A percentile compares a stretch with the other conserved stretches of the same genome.
Conservation (phyloP, 306 rosid genomes). For the Pterocarpus macrocarpus region DNA sequence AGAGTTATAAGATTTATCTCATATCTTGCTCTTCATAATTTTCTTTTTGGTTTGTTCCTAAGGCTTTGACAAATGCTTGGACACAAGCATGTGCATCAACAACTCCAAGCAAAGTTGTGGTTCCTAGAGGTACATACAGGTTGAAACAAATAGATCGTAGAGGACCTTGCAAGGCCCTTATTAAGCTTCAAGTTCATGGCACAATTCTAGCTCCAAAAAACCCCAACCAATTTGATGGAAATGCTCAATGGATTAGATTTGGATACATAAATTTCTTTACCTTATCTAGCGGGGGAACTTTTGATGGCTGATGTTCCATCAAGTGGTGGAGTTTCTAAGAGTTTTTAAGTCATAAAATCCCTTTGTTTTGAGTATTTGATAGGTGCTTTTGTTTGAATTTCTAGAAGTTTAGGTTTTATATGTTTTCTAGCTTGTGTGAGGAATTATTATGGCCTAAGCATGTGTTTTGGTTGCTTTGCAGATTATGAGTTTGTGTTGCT, state of each 20-base stretch:
- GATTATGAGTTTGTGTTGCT: too few relatives aligned
- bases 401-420: too few relatives aligned
- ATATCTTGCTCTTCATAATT: not conserved
- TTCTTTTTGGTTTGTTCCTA: not conserved
- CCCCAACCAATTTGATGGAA: not conserved
- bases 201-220: conserved; percentile 15
- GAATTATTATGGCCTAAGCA: too few relatives aligned
- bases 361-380: too few relatives aligned
- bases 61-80: conserved; percentile 31
- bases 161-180: conserved; percentile 32
- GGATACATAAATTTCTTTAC: conserved; percentile 14
- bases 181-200: not conserved
- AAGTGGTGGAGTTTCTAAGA: too few relatives aligned
- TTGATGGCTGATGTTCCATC: too few relatives aligned
- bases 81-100: conserved; percentile 15
- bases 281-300: not conserved
- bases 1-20: not conserved
- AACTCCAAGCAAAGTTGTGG: conserved; percentile 19
- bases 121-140: not conserved
- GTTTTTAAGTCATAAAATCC: too few relatives aligned
- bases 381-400: too few relatives aligned
- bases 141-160: conserved; percentile 2
- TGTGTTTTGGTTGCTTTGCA: too few relatives aligned
- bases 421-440: too few relatives aligned
- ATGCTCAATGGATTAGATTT: conserved; percentile 29